A percentile compares a stretch with the other conserved stretches of the same genome.
These are phyloP conservation scores for Lycium ferocissimum DNA, from an alignment of 257 asterid genomes.

Conservation along the genomic window DNA sequence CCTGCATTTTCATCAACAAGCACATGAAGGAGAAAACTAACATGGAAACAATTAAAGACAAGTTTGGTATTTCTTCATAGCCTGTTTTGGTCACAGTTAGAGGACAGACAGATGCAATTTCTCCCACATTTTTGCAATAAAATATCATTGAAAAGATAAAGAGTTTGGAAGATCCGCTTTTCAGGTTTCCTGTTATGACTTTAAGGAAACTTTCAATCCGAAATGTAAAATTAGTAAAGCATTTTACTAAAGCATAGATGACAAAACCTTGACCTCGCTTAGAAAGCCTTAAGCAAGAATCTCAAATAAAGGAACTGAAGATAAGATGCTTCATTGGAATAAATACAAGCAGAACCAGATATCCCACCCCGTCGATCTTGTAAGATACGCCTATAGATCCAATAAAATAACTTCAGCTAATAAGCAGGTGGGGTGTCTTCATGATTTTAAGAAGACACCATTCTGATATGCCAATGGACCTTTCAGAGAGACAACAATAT, in stretches of 20 bases:
- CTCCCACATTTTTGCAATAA: conserved; percentile 1
- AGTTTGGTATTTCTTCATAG: conserved; percentile 15
- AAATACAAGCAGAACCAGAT: background rate
- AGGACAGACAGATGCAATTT: background rate
- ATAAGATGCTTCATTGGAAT: conserved; percentile 8
- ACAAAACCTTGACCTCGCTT: background rate
- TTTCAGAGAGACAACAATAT: conserved; percentile 11
- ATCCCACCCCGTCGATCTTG: background rate
- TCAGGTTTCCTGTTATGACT: background rate
- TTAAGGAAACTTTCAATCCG: conserved; percentile 16
- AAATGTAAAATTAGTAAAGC: conserved; percentile 3
- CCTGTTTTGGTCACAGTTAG: conserved; percentile 10
- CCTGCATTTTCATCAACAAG: conserved; percentile 63
- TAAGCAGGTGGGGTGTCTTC: background rate
- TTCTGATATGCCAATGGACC: background rate
- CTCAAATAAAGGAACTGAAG: conserved; percentile 19
- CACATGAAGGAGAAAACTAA: conserved; percentile 24
- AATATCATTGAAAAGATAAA: background rate
- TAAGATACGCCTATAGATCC: conserved; percentile 5
- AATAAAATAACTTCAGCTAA: conserved; percentile 2
- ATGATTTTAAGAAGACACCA: background rate
- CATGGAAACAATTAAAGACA: background rate
- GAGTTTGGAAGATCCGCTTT: background rate
- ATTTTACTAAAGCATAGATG: conserved; percentile 9
- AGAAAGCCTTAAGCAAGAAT: conserved; percentile 3